Conservation (phyloP, 257 asterid species). For the Penstemon barbatus region DNA sequence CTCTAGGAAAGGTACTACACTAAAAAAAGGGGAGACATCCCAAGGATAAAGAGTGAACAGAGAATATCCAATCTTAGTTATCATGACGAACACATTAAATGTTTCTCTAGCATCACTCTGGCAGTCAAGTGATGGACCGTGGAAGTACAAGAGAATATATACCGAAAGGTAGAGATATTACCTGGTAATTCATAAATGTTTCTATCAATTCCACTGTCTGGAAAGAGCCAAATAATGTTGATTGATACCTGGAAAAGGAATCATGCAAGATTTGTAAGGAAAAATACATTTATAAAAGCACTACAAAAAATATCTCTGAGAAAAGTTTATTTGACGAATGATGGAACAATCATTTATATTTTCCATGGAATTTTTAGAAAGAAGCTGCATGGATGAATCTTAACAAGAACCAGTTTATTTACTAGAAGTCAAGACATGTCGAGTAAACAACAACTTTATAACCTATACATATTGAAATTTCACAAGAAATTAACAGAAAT, state of each 20-base stretch:
- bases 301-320: not conserved
- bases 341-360: not conserved
- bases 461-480: not conserved
- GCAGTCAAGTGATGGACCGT: conserved; percentile 1
- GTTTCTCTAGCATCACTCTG: not conserved
- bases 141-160: not conserved
- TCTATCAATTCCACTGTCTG: conserved; percentile 93
- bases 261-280: not conserved
- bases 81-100: conserved; percentile 1
- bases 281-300: conserved; percentile 3
- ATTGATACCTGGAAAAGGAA: conserved; percentile 70
- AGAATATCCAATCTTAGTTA: not conserved
- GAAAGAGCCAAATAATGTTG: conserved; percentile 87
- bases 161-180: conserved; percentile 23
- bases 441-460: not conserved
- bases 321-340: not conserved
- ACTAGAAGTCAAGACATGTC: not conserved
- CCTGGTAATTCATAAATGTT: conserved; percentile 99
- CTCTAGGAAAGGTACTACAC: not conserved
- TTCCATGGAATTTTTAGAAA: not conserved
- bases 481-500: not conserved
- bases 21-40: not conserved
- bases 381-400: not conserved
- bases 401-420: not conserved
- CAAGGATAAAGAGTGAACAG: not conserved